Conservation (phyloP, 2,329 filamentous ascomycete genomes). For the Tothia fuscella region DNA sequence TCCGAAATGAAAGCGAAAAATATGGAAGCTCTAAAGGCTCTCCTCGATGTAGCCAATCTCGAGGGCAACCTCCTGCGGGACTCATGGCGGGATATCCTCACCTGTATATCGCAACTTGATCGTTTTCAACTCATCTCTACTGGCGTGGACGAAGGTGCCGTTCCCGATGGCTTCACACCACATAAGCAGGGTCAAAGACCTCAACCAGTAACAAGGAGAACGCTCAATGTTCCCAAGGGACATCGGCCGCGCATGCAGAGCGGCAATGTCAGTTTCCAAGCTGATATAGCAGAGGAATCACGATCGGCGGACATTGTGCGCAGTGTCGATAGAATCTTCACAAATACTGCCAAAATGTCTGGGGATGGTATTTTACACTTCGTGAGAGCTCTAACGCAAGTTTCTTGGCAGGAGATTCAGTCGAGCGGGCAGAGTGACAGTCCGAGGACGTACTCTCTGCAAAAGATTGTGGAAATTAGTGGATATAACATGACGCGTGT, state of each 20-base stretch:
- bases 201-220: conserved; percentile 19
- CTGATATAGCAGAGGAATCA: conserved; percentile 82
- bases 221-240: conserved; percentile 48
- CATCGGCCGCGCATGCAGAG: conserved; percentile 34
- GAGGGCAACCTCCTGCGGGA: conserved; percentile 82
- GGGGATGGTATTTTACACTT: conserved; percentile 95
- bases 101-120: conserved; percentile 92
- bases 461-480: conserved; percentile 97
- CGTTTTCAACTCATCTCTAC: conserved; percentile 89
- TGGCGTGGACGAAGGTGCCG: conserved; percentile 81
- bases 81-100: conserved; percentile 92
- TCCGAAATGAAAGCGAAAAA: conserved; percentile 95
- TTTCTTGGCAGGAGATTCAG: conserved; percentile 98
- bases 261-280: conserved; percentile 43
- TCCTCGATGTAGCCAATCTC: conserved; percentile 83
- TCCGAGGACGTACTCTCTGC: conserved; percentile 89
- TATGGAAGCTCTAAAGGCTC: conserved; percentile 80
- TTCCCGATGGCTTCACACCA: conserved; percentile 69
- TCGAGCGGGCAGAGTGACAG: conserved; percentile 93
- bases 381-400: conserved; percentile 80
- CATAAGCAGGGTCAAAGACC: conserved; percentile 39
- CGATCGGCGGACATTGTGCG: conserved; percentile 88
- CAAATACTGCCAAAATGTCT: conserved; percentile 84
- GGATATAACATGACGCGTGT: conserved; percentile 99
- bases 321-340: conserved; percentile 90